phyloP scores from a whole-genome alignment of 2,329 filamentous ascomycete species.

The Exophiala lecanii-corni region DNA sequence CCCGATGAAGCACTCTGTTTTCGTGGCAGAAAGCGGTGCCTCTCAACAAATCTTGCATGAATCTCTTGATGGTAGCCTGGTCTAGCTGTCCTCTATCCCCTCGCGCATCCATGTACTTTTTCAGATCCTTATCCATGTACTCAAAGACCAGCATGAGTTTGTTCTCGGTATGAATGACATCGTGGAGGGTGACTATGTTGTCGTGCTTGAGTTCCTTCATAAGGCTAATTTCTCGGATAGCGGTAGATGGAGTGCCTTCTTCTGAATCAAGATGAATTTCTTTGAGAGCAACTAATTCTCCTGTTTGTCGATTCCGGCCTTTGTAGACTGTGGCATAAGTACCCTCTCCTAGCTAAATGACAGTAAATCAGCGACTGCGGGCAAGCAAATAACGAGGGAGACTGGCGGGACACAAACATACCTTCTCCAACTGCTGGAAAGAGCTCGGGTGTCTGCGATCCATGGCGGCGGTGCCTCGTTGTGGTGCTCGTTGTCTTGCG shows the following conservation, averaged over 20 bases:
- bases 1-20: constrained; percentile 90
- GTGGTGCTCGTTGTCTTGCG: constrained; percentile 16
- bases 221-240: constrained; percentile 95
- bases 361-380: constrained; percentile 27
- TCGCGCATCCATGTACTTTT: constrained; percentile 96
- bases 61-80: constrained; percentile 89
- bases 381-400: neutral
- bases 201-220: constrained; percentile 99
- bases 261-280: constrained; percentile 98
- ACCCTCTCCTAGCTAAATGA: constrained; percentile 77
- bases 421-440: constrained; percentile 97
- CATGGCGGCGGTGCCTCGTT: constrained; percentile 51
- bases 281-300: constrained; percentile 92
- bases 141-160: constrained; percentile 99
- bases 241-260: constrained; percentile 94
- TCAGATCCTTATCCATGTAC: constrained; percentile 96
- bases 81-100: constrained; percentile 87
- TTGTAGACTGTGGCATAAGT: constrained; percentile 99
- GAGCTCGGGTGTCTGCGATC: constrained; percentile 92
- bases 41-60: constrained; percentile 95
- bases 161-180: constrained; percentile 99
- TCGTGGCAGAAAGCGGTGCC: constrained; percentile 98
- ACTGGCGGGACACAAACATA: constrained; percentile 24
- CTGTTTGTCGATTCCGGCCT: constrained; percentile 92
- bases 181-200: constrained; percentile 94